Evolutionary conservation across 768 basidiomycete genomes (phyloP).

Genomic region (Tylopilus plumbeoviolaceoides): DNA sequence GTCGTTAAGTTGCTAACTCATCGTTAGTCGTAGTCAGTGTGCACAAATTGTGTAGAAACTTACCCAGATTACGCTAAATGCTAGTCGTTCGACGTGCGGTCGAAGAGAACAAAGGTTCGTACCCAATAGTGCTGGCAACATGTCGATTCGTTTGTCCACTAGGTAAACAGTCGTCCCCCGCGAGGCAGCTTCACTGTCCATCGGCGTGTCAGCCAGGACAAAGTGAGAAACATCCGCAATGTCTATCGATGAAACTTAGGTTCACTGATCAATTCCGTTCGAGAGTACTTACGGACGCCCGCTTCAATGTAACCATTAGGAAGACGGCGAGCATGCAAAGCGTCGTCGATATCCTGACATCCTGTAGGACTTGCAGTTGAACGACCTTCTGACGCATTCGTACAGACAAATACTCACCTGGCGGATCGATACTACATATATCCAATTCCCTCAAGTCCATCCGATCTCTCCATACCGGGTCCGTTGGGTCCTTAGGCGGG

Average conservation of each 20-base stretch:
- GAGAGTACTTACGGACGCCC: conserved; percentile 81
- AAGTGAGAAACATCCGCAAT: conserved; percentile 99
- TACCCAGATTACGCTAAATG: conserved; percentile 96
- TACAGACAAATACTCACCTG: conserved; percentile 45
- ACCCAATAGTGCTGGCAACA: conserved; percentile 90
- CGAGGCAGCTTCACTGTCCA: conserved; percentile 95
- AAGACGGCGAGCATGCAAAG: conserved; percentile 81
- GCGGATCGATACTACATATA: conserved; percentile 97
- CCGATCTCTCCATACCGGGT: conserved; percentile 71
- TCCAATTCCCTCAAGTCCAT: conserved; percentile 82
- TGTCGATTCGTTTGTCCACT: conserved; percentile 97
- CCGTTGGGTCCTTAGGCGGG: conserved; percentile 58
- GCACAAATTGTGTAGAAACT: conserved; percentile 2
- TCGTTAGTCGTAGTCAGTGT: not conserved
- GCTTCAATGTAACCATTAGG: conserved; percentile 95
- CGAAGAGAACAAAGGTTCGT: conserved; percentile 94
- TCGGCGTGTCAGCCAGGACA: conserved; percentile 86
- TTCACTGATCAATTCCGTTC: not conserved
- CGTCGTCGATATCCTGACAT: conserved; percentile 98
- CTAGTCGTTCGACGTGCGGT: conserved; percentile 89
- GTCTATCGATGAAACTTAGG: conserved; percentile 44
- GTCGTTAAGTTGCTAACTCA: conserved; percentile 74
- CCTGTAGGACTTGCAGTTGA: conserved; percentile 40
- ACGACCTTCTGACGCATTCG: not conserved
- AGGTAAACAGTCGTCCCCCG: conserved; percentile 97